Evolutionary conservation across 2,329 filamentous ascomycete species (phyloP).

Genomic region (Sclerotinia spermophila): DNA sequence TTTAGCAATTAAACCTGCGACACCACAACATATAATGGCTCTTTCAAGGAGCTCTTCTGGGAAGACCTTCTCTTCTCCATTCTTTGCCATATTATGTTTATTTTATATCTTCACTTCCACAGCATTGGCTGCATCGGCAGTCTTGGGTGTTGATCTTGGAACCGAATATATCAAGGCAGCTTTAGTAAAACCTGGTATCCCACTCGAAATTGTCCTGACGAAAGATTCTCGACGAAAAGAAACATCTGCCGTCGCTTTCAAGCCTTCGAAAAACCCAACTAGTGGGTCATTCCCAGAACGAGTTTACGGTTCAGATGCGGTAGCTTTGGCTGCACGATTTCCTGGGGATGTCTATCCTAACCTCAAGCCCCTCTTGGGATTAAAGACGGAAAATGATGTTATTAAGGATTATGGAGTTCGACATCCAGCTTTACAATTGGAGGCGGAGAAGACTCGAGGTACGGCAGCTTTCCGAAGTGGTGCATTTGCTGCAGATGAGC

Average conservation of each 20-base stretch:
- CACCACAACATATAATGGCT: constrained; percentile 32
- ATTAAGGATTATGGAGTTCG: constrained; percentile 68
- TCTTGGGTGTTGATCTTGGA: constrained; percentile 89
- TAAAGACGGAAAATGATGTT: constrained; percentile 57
- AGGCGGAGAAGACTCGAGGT: constrained; percentile 54
- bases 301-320: constrained; percentile 85
- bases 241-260: constrained; percentile 85
- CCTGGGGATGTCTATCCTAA: constrained; percentile 94
- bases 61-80: constrained; percentile 30
- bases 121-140: constrained; percentile 53
- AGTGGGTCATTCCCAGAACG: constrained; percentile 76
- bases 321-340: constrained; percentile 81
- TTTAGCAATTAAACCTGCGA: constrained; percentile 28
- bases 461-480: constrained; percentile 80
- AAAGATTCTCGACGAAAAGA: constrained; percentile 99
- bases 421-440: constrained; percentile 74
- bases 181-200: constrained; percentile 93
- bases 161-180: constrained; percentile 97
- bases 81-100: constrained; percentile 34
- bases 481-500: constrained; percentile 58
- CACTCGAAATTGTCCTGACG: constrained; percentile 94
- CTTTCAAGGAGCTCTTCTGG: constrained; percentile 20
- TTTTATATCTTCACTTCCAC: constrained; percentile 37
- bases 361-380: constrained; percentile 83
- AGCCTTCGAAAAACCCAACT: constrained; percentile 67